These are phyloP conservation scores for Vicia sativa DNA, from an alignment of 306 rosid species.

Conservation along the genomic window DNA sequence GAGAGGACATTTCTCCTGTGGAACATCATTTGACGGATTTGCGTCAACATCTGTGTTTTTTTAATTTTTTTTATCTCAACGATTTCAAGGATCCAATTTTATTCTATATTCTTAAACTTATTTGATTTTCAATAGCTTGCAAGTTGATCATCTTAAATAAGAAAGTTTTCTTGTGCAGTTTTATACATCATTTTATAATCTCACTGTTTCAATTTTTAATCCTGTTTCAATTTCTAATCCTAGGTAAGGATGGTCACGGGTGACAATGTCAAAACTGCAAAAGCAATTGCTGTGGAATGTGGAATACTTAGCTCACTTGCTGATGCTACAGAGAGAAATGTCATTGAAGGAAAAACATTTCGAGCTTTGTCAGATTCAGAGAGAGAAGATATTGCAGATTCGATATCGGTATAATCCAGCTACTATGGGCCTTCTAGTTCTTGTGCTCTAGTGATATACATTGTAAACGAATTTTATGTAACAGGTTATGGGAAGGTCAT, in stretches of 20 bases:
- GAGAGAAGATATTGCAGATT: constrained; percentile 66
- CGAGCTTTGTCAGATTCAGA: constrained; percentile 62
- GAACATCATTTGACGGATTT: not conserved
- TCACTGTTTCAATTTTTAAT: constrained; percentile 11
- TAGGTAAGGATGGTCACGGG: constrained; percentile 99
- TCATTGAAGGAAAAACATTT: constrained; percentile 83
- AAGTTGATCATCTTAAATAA: constrained; percentile 12
- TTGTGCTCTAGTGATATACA: constrained; percentile 43
- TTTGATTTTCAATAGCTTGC: not conserved
- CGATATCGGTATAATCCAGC: constrained; percentile 61
- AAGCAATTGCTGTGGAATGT: constrained; percentile 92
- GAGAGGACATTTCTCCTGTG: not conserved
- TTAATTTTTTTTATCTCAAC: too few relatives aligned
- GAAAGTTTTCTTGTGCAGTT: constrained; percentile 6
- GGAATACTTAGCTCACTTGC: constrained; percentile 72
- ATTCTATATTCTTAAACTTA: not conserved
- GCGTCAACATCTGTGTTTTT: not conserved
- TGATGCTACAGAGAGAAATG: constrained; percentile 66
- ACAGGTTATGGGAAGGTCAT: constrained; percentile 97
- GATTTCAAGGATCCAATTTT: constrained; percentile 5
- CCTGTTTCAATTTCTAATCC: constrained; percentile 6
- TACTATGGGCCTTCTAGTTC: constrained; percentile 49
- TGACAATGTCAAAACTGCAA: constrained; percentile 91
- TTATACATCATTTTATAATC: not conserved
- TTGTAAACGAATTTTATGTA: constrained; percentile 17